phyloP scores from a whole-genome alignment of 805 yeast genomes.

The Henningerozyma blattae region DNA sequence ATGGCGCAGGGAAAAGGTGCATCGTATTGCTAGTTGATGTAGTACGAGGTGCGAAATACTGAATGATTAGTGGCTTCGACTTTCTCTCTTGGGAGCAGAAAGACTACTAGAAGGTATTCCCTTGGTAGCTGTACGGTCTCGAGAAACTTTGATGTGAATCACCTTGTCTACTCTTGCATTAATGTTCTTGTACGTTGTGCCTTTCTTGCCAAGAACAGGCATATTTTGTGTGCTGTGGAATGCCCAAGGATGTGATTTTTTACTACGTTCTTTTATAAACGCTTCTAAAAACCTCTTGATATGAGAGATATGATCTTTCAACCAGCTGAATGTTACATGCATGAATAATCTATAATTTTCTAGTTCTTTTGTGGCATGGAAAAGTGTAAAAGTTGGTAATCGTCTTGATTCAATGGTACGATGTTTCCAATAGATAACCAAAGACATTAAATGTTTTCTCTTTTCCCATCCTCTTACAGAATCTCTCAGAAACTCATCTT shows the following conservation, averaged over 20 bases:
- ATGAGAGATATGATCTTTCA: background rate
- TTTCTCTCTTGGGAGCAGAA: too few species aligned
- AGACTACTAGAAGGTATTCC: too few species aligned
- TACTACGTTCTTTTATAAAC: too few species aligned
- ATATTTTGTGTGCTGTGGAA: background rate
- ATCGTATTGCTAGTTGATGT: too few species aligned
- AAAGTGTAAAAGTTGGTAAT: constrained; percentile 13
- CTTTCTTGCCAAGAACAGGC: background rate
- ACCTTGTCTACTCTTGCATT: background rate
- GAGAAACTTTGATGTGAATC: too few species aligned
- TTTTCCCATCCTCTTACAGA: constrained; percentile 11
- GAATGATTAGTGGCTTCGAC: too few species aligned
- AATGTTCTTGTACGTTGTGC: background rate
- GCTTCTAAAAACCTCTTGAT: background rate
- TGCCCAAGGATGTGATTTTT: background rate
- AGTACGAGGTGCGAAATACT: too few species aligned
- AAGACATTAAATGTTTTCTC: constrained; percentile 14
- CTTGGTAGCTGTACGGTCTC: too few species aligned
- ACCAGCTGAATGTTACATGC: background rate
- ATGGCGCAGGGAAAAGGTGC: too few species aligned
- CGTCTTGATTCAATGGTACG: constrained; percentile 18
- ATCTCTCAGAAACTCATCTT: background rate
- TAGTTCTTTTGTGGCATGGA: constrained; percentile 22
- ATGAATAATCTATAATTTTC: constrained; percentile 17
- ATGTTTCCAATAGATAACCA: constrained; percentile 22